These are phyloP conservation scores for Malassezia yamatoensis DNA, from an alignment of 1,284 basidiomycete genomes.

Conservation along the genomic window DNA sequence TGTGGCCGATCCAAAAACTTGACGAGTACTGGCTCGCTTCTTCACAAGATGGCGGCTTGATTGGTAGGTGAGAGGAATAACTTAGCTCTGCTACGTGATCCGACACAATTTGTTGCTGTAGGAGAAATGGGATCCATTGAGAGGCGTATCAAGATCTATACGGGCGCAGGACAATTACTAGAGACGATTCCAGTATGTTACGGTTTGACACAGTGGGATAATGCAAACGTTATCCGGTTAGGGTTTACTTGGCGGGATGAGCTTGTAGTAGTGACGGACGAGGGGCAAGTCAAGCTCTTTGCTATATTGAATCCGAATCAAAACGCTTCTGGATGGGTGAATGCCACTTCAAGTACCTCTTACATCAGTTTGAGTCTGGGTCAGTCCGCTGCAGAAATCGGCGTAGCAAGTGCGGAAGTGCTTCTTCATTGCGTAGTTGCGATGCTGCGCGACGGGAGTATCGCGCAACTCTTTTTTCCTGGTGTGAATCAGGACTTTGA, in stretches of 20 bases:
- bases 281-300: slow-evolving; percentile 81
- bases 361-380: slow-evolving; percentile 78
- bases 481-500: slow-evolving; percentile 56
- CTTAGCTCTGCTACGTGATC: slow-evolving; percentile 75
- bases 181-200: slow-evolving; percentile 49
- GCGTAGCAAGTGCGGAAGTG: slow-evolving; percentile 68
- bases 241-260: slow-evolving; percentile 73
- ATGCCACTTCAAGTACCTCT: slow-evolving; percentile 55
- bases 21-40: slow-evolving; percentile 70
- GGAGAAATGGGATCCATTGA: slow-evolving; percentile 61
- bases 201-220: slow-evolving; percentile 57
- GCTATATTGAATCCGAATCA: slow-evolving; percentile 54
- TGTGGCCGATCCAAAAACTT: slow-evolving; percentile 68
- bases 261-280: slow-evolving; percentile 77
- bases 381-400: slow-evolving; percentile 70
- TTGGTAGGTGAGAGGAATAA: slow-evolving; percentile 55
- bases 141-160: slow-evolving; percentile 55
- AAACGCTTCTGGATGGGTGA: slow-evolving; percentile 16
- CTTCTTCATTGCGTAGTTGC: slow-evolving; percentile 79
- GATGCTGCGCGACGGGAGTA: slow-evolving; percentile 63
- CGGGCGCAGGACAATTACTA: slow-evolving; percentile 50
- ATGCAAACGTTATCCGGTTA: slow-evolving; percentile 61
- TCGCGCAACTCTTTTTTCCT: slow-evolving; percentile 64
- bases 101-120: slow-evolving; percentile 66
- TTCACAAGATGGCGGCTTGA: slow-evolving; percentile 74